Conservation (phyloP, 306 rosid species). For the Medicago arabica region DNA sequence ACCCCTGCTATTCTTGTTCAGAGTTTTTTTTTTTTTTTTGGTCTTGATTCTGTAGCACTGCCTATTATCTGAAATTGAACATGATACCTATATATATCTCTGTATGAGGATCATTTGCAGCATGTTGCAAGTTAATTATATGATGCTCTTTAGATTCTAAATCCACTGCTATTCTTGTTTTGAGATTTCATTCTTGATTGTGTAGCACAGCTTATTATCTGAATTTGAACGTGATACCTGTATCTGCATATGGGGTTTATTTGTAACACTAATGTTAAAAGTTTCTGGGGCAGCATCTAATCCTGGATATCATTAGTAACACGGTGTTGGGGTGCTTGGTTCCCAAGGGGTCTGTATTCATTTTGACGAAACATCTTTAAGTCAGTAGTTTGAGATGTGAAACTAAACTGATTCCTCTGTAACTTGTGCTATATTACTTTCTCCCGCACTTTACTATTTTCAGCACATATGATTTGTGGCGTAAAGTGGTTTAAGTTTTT, state of each 20-base stretch:
- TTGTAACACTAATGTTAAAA: slow-evolving; percentile 16
- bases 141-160: neutral
- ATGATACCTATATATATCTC: slow-evolving; percentile 15
- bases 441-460: slow-evolving; percentile 17
- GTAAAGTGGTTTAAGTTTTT: neutral
- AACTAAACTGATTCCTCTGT: neutral
- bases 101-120: slow-evolving; percentile 22
- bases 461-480: slow-evolving; percentile 21
- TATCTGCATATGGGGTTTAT: slow-evolving; percentile 23
- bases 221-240: neutral
- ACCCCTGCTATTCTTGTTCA: neutral
- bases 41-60: slow-evolving; percentile 28
- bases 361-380: slow-evolving; percentile 11
- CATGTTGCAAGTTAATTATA: slow-evolving; percentile 6
- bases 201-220: slow-evolving; percentile 24
- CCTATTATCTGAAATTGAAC: slow-evolving; percentile 26
- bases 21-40: neutral
- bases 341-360: slow-evolving; percentile 10
- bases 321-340: slow-evolving; percentile 24
- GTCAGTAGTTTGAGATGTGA: slow-evolving; percentile 13
- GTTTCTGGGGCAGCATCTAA: slow-evolving; percentile 17
- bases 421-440: slow-evolving; percentile 30
- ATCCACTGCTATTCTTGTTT: slow-evolving; percentile 1
- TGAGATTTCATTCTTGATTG: slow-evolving; percentile 28
- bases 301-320: slow-evolving; percentile 17